phyloP scores from a whole-genome alignment of 257 asterid genomes.

The Rauvolfia tetraphylla region DNA sequence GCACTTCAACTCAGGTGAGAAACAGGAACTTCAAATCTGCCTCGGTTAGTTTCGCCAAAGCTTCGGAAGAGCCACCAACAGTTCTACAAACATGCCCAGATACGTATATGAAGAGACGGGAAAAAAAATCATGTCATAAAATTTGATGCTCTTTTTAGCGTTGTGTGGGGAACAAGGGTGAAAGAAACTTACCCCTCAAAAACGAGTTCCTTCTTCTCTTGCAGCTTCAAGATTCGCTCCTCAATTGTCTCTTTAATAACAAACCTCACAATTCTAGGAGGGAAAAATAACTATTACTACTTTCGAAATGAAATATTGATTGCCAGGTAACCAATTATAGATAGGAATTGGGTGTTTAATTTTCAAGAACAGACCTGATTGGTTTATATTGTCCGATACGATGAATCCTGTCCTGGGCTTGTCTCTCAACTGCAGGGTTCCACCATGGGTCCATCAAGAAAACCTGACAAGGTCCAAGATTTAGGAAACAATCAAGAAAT shows the following conservation, averaged over 20 bases:
- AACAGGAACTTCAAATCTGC: slow-evolving; percentile 82
- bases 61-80: slow-evolving; percentile 83
- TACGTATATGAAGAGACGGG: background rate
- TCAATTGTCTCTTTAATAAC: slow-evolving; percentile 77
- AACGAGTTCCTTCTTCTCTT: slow-evolving; percentile 93
- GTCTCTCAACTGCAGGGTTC: slow-evolving; percentile 97
- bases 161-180: background rate
- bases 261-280: slow-evolving; percentile 76
- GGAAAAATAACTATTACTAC: background rate
- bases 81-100: slow-evolving; percentile 46
- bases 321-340: background rate
- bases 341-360: background rate
- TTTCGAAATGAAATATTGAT: background rate
- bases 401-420: slow-evolving; percentile 96
- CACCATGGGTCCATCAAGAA: slow-evolving; percentile 99
- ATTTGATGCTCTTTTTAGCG: background rate
- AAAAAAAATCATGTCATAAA: background rate
- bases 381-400: slow-evolving; percentile 95
- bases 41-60: slow-evolving; percentile 73
- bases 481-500: slow-evolving; percentile 10
- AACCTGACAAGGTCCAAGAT: slow-evolving; percentile 47
- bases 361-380: slow-evolving; percentile 44
- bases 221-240: slow-evolving; percentile 89
- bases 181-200: slow-evolving; percentile 73
- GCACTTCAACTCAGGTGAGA: slow-evolving; percentile 31